Evolutionary conservation across 345 rosid species (phyloP), one percentile per base, ranked within the genome.

Genomic region (Corymbia maculata): DNA sequence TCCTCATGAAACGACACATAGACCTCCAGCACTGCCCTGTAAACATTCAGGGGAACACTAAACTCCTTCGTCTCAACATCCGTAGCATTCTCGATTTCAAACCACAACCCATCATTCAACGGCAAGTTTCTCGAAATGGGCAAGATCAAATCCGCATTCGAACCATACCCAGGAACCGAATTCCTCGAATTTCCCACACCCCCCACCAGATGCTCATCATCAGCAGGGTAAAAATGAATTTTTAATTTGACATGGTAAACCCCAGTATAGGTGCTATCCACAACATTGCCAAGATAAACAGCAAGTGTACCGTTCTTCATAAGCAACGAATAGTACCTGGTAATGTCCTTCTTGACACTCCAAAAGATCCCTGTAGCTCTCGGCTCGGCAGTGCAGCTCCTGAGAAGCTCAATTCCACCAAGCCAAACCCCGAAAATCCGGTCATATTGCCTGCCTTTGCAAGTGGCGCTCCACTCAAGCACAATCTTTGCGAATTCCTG

Each of bases 381-480:
- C 21, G 99, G 99, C 94, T 97, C 99, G 19, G 98, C 99, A 26
- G 99, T 94, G 92, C 99, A 97, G 93, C 99, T 95, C 85, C 99
- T 92, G 88, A 97, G 96, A 92, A 97, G 94, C 96, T 97, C 99
- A 2, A 94, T 97, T 0, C 99, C 99, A 53, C 94, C 93, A 14
- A 97, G 92, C 99, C 99, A 97, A 64, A 96, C 92, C 1, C 99
- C 99, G 86, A 96, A 95, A 16, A 97, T 97, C 30, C 99, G 94
- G 85, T 97, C 99, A 87, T 89, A 96, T 87, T 97, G 99, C 70
- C 95, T 92, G 51, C 99, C 99, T 90, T 87, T 89, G 91, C 94
- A 92, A 6, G 97, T 95, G 47, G 99, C 97, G 86, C 92, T 94
- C 94, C 96, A 96, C 85, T 96, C 97, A 36, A 97, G 94, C 90